phyloP scores from a whole-genome alignment of 2,329 filamentous ascomycete genomes.

The Coniochaeta hoffmannii region DNA sequence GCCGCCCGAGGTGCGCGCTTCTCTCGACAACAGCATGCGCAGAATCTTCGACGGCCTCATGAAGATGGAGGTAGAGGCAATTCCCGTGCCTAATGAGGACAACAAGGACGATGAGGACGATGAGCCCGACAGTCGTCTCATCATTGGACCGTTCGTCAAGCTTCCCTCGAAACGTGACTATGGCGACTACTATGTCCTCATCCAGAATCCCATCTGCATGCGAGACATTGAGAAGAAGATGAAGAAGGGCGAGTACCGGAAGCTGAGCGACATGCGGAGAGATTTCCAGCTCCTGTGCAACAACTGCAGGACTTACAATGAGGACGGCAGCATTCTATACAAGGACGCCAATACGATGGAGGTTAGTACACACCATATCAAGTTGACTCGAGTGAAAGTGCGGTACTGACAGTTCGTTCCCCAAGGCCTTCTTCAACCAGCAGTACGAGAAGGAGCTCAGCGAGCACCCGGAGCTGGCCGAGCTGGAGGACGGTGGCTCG shows the following conservation, averaged over 20 bases:
- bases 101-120: constrained; percentile 40
- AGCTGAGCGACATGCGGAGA: constrained; percentile 68
- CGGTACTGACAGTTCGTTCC: background rate
- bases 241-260: constrained; percentile 89
- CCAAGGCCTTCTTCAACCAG: constrained; percentile 48
- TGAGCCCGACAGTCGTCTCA: constrained; percentile 60
- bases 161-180: constrained; percentile 84
- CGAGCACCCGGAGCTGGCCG: constrained; percentile 46
- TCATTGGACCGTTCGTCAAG: constrained; percentile 92
- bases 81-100: constrained; percentile 46
- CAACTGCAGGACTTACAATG: constrained; percentile 94
- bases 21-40: constrained; percentile 74
- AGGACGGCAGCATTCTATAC: constrained; percentile 87
- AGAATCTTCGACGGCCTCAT: constrained; percentile 73
- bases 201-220: constrained; percentile 90
- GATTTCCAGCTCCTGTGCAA: constrained; percentile 80
- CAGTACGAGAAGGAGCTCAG: constrained; percentile 46
- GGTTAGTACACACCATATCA: constrained; percentile 52
- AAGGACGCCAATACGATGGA: constrained; percentile 89
- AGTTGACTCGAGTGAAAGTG: constrained; percentile 3
- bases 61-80: constrained; percentile 76
- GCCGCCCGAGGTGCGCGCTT: constrained; percentile 59
- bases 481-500: constrained; percentile 44
- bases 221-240: constrained; percentile 92
- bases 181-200: constrained; percentile 91